phyloP scores from a whole-genome alignment of 108 stramenopile species.

The Nitzschia putrida region DNA sequence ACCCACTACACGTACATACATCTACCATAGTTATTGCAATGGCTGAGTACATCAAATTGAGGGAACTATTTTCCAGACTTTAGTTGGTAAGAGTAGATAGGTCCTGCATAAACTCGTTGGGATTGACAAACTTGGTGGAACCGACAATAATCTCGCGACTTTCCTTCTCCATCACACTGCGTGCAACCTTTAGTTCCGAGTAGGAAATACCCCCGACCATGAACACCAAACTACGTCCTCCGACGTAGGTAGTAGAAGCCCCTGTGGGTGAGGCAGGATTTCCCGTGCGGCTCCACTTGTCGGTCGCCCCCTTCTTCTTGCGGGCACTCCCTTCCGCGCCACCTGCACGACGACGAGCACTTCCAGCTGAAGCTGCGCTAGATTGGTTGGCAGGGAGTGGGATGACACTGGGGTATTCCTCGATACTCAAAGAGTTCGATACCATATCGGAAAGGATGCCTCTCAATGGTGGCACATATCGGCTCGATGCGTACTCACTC shows the following conservation, averaged over 20 bases:
- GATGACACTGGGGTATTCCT: constrained; percentile 87
- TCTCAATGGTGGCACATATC: constrained; percentile 80
- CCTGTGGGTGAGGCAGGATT: constrained; percentile 41
- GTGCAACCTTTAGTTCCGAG: constrained; percentile 79
- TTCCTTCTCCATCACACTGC: constrained; percentile 76
- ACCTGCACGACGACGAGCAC: constrained; percentile 21
- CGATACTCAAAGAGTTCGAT: constrained; percentile 63
- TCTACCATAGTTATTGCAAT: no score
- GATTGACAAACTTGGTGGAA: constrained; percentile 68
- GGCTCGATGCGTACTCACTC: constrained; percentile 77
- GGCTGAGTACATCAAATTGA: no score
- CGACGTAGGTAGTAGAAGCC: constrained; percentile 41
- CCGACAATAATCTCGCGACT: constrained; percentile 84
- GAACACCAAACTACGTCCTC: constrained; percentile 85
- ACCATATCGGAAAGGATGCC: constrained; percentile 67
- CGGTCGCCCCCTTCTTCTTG: constrained; percentile 28
- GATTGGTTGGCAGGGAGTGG: constrained; percentile 61
- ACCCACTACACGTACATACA: no score
- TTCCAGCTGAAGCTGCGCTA: constrained; percentile 30
- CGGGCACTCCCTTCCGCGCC: constrained; percentile 30
- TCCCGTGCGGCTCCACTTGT: constrained; percentile 34
- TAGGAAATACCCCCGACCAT: constrained; percentile 87
- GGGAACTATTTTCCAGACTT: neutral
- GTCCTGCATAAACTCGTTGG: constrained; percentile 66
- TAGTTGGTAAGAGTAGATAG: constrained; percentile 32